These are phyloP conservation scores for Sugiyamaella chiloensis DNA, from an alignment of 805 yeast species.

Conservation along the genomic window DNA sequence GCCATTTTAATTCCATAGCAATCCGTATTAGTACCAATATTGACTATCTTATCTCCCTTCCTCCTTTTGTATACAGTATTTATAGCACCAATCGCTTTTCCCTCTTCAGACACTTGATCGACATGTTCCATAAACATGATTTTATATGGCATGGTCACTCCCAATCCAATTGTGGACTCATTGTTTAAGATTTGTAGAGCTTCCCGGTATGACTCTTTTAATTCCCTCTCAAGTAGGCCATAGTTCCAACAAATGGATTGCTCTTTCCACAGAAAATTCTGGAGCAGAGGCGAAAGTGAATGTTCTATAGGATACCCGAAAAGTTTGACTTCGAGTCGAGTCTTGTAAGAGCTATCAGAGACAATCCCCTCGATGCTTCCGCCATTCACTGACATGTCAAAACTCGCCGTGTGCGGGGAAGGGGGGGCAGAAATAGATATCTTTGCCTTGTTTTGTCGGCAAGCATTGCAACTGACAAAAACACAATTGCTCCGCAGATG, in stretches of 20 bases:
- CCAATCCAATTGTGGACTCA: background rate
- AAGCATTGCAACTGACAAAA: slow-evolving; percentile 1
- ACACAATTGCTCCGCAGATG: slow-evolving; percentile 10
- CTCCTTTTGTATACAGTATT: background rate
- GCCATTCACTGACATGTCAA: too few relatives aligned
- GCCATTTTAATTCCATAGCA: background rate
- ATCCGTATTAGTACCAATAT: background rate
- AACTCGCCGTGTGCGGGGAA: too few relatives aligned
- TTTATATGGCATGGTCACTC: background rate
- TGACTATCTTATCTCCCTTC: background rate
- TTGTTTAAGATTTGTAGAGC: background rate
- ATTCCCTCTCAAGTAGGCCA: background rate
- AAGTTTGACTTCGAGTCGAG: background rate
- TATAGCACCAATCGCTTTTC: background rate
- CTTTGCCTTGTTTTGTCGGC: slow-evolving; percentile 8
- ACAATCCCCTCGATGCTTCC: too few relatives aligned
- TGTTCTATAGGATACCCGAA: background rate
- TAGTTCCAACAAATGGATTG: background rate
- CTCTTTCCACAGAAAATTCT: background rate
- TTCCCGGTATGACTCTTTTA: background rate
- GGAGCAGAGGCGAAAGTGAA: background rate
- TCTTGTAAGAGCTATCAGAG: too few relatives aligned
- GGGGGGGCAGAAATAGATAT: too few relatives aligned
- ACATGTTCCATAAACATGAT: background rate
- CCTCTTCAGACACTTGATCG: background rate